Evolutionary conservation across 2,329 filamentous ascomycete species (phyloP).

Genomic region (Fusarium sp.): DNA sequence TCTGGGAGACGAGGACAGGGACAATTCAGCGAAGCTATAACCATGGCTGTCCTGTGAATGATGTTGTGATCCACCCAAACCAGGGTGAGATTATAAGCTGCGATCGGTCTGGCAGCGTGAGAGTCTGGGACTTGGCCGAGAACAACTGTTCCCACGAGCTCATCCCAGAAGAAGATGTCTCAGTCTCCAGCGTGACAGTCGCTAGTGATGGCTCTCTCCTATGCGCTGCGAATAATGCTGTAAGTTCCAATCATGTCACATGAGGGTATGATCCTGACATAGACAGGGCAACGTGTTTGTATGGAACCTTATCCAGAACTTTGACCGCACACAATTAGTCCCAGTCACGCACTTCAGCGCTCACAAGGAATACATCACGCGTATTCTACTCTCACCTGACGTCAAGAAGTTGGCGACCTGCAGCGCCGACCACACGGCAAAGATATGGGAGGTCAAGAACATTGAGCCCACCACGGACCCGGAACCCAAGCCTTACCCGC

Average conservation of each 20-base stretch:
- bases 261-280: neutral
- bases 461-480: conserved; percentile 62
- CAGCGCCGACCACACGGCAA: conserved; percentile 91
- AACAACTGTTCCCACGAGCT: conserved; percentile 97
- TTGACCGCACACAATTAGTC: conserved; percentile 84
- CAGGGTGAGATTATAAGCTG: conserved; percentile 98
- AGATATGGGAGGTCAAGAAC: conserved; percentile 92
- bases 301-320: conserved; percentile 90
- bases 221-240: conserved; percentile 91
- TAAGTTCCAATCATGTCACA: conserved; percentile 55
- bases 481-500: conserved; percentile 73
- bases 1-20: conserved; percentile 92
- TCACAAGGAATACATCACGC: conserved; percentile 92
- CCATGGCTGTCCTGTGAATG: conserved; percentile 90
- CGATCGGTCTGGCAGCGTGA: conserved; percentile 90
- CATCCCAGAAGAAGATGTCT: conserved; percentile 94
- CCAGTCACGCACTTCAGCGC: conserved; percentile 91
- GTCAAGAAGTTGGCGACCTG: conserved; percentile 95
- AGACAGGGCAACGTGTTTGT: conserved; percentile 93
- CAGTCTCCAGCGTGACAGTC: conserved; percentile 93
- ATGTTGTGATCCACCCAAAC: conserved; percentile 99
- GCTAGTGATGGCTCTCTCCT: conserved; percentile 93
- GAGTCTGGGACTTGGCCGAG: conserved; percentile 96
- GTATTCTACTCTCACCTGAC: conserved; percentile 90
- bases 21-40: conserved; percentile 92